Base-by-base conservation (phyloP, 257 asterid species). In the Leonotis leonurus region DNA sequence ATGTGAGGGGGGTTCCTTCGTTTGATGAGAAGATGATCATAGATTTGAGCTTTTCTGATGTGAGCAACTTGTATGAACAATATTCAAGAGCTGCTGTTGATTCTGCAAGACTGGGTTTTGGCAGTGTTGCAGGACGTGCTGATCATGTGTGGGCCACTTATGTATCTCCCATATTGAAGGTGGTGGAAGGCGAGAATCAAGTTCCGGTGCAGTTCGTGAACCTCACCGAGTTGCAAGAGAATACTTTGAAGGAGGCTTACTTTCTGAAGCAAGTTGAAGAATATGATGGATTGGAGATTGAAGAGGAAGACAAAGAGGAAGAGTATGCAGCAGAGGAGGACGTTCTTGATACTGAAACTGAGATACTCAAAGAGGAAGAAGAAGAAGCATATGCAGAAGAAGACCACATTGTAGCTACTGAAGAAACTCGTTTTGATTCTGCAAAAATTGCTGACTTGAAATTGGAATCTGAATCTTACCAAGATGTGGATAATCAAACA, bases 261-360 rank as follows among this genome's bases (percentile, higher is more conserved):
- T 54, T 74, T 33, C 50, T 32, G 45, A 70, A 61, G 13, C 17
- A 33, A 11, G 67, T 37, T 33, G 65, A n/a, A 51, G 49, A 26
- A 51, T n/a, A 39, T 67, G n/a, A n/a, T n/a, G n/a, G n/a, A n/a
- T n/a, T n/a, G 60, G 70, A 65, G 36, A 75, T 67, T 56, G 84
- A 73, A 56, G 87, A 75, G 64, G 82, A 61, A 62, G 81, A 62
- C n/a, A n/a, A n/a, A n/a, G n/a, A n/a, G n/a, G n/a, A n/a, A n/a
- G n/a, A n/a, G n/a, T 49, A 46, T 33, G 63, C 20, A 48, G 86
- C 73, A 41, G 80, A 62, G 52, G 54, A 1, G 16, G 24, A 6
- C 0, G 44, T 6, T 10, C 0, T n/a, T 24, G 62, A 49, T 16
- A 16, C 22, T 40, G 62, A 60, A 51, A 13, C 5, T 44, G 60